A percentile compares a stretch with the other conserved stretches of the same genome.
Conservation (phyloP, 2,329 filamentous ascomycete genomes). For the Torrubiella hemipterigena region DNA sequence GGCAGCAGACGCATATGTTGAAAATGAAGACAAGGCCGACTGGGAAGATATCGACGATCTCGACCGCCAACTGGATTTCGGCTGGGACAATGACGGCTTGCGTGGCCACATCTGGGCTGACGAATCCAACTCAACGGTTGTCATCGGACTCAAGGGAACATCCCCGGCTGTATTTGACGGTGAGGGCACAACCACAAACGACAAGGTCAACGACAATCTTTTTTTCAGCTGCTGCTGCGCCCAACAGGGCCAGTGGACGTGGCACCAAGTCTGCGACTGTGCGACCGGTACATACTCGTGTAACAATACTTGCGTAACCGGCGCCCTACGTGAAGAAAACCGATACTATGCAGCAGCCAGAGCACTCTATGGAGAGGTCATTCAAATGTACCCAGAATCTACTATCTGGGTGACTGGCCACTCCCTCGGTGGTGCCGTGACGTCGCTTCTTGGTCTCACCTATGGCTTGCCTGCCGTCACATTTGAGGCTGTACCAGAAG, state of each 20-base stretch:
- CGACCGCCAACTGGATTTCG: conserved; percentile 81
- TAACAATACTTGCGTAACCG: conserved; percentile 79
- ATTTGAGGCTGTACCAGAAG: conserved; percentile 87
- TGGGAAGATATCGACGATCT: conserved; percentile 78
- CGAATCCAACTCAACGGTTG: conserved; percentile 70
- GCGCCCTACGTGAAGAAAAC: conserved; percentile 68
- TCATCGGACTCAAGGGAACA: conserved; percentile 89
- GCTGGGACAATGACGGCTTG: conserved; percentile 81
- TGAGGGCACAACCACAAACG: conserved; percentile 91
- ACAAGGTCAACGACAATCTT: conserved; percentile 95
- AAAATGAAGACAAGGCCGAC: conserved; percentile 56
- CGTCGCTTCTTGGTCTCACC: conserved; percentile 78
- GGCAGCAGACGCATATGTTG: conserved; percentile 80
- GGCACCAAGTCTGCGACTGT: conserved; percentile 89
- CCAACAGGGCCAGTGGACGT: conserved; percentile 81
- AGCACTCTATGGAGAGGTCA: conserved; percentile 87
- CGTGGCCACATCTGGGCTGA: conserved; percentile 90
- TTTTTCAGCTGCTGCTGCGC: conserved; percentile 98
- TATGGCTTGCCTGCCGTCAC: conserved; percentile 87
- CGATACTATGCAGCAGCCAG: conserved; percentile 83
- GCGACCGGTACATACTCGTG: conserved; percentile 77
- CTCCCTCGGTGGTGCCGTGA: conserved; percentile 81
- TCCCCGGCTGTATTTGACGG: conserved; percentile 87
- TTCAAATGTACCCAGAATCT: conserved; percentile 71
- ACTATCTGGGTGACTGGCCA: conserved; percentile 87